Evolutionary conservation across 306 rosid species (phyloP).

Genomic region (Adenanthera pavonina): DNA sequence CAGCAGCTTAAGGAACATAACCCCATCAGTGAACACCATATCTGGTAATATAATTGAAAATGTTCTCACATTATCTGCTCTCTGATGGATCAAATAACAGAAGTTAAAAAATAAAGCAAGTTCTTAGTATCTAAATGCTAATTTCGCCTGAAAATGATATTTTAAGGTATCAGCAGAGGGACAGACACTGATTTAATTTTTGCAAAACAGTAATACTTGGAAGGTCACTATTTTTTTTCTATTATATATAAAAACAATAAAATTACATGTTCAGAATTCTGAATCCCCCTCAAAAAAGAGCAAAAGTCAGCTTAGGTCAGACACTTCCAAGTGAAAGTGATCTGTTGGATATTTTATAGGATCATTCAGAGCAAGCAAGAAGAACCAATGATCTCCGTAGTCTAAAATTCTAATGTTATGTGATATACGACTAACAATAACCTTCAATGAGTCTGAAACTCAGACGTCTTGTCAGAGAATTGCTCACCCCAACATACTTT

Average conservation of each 20-base stretch:
- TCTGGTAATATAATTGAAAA: too few species aligned
- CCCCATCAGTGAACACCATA: too few species aligned
- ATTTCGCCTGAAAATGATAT: too few species aligned
- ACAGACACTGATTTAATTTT: background rate
- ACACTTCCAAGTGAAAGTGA: background rate
- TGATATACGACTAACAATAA: background rate
- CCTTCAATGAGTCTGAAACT: background rate
- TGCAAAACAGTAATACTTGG: background rate
- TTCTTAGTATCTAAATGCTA: too few species aligned
- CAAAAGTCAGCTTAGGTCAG: conserved; percentile 6
- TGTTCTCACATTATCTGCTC: too few species aligned
- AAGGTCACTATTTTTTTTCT: background rate
- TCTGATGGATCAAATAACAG: too few species aligned
- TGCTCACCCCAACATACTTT: too few species aligned
- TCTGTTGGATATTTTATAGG: conserved; percentile 8
- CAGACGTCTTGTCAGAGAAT: background rate
- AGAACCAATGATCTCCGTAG: background rate
- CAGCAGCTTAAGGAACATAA: background rate
- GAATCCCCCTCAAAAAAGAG: background rate
- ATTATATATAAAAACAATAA: background rate
- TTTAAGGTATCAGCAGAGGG: too few species aligned
- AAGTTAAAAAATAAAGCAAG: too few species aligned
- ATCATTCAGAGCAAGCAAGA: background rate
- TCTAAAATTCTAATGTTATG: background rate
- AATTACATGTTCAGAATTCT: conserved; percentile 14